These are phyloP conservation scores for Rhodotorula sp. DNA, from an alignment of 1,284 basidiomycete species.

Conservation along the genomic window DNA sequence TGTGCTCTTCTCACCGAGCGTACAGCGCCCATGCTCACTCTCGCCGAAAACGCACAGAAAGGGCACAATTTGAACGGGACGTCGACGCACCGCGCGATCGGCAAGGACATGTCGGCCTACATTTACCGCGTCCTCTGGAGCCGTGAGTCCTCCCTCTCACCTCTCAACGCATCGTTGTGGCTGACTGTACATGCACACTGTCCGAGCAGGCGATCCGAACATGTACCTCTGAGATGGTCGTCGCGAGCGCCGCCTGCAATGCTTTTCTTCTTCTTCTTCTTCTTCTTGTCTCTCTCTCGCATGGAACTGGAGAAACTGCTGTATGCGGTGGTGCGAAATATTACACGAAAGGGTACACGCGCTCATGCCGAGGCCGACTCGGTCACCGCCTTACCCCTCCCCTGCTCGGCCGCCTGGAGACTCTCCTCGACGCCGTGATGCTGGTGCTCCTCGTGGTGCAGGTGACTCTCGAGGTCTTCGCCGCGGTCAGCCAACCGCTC, in stretches of 20 bases:
- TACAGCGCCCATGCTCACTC: too few relatives aligned
- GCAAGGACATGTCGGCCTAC: slow-evolving; percentile 25
- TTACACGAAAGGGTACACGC: background rate
- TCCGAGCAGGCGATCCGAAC: slow-evolving; percentile 19
- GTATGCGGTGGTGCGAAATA: too few relatives aligned
- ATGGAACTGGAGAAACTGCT: background rate
- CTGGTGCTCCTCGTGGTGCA: too few relatives aligned
- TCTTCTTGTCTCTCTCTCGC: background rate
- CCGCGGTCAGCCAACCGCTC: slow-evolving; percentile 1
- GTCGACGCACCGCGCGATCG: slow-evolving; percentile 38
- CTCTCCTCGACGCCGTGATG: background rate
- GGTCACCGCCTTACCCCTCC: background rate
- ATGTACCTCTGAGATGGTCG: slow-evolving; percentile 16
- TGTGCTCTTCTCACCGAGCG: background rate
- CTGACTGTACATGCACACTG: rapidly evolving
- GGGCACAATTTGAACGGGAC: slow-evolving; percentile 36
- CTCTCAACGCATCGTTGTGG: background rate
- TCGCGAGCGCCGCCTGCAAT: background rate
- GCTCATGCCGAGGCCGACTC: background rate
- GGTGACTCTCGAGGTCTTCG: background rate
- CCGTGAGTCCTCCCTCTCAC: slow-evolving; percentile 19
- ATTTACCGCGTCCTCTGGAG: slow-evolving; percentile 36
- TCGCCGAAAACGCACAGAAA: slow-evolving; percentile 11
- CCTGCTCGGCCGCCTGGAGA: background rate
- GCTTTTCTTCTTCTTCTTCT: background rate